Percentiles rank a stretch among this genome's conserved stretches.
Evolutionary conservation across 2,329 filamentous ascomycete species (phyloP).

Genomic region (Alternaria triticimaculans): DNA sequence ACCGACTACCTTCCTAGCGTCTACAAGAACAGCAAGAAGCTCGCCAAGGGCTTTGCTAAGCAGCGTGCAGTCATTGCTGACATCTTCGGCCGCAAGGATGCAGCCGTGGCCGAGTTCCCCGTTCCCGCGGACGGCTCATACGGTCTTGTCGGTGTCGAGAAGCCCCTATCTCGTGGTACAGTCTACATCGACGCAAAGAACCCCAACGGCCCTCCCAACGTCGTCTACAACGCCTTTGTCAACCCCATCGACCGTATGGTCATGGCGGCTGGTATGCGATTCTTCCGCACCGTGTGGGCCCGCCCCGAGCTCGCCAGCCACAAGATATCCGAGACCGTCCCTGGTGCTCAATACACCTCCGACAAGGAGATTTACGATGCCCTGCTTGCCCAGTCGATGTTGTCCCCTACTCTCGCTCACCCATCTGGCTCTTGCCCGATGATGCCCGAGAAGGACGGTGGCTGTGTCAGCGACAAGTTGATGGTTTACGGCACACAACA

Average conservation of each 20-base stretch:
- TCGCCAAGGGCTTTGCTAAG: conserved; percentile 28
- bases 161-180: conserved; percentile 43
- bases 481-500: conserved; percentile 39
- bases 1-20: conserved; percentile 29
- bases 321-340: conserved; percentile 29
- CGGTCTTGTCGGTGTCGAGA: conserved; percentile 39
- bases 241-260: conserved; percentile 36
- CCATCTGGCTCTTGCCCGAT: conserved; percentile 40
- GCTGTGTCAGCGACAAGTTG: conserved; percentile 38
- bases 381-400: conserved; percentile 22
- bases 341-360: conserved; percentile 29
- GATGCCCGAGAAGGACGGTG: conserved; percentile 30
- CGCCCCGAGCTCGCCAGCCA: conserved; percentile 33
- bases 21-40: conserved; percentile 29
- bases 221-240: conserved; percentile 34
- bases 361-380: conserved; percentile 32
- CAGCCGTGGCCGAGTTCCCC: conserved; percentile 34
- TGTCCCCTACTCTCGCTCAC: conserved; percentile 41
- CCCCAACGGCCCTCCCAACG: conserved; percentile 36
- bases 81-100: conserved; percentile 31
- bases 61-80: conserved; percentile 32
- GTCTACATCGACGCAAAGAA: conserved; percentile 43
- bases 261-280: conserved; percentile 42
- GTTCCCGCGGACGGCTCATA: conserved; percentile 46
- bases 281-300: conserved; percentile 43